phyloP scores from a whole-genome alignment of 2,329 filamentous ascomycete species.

The Mariannaea sp. region DNA sequence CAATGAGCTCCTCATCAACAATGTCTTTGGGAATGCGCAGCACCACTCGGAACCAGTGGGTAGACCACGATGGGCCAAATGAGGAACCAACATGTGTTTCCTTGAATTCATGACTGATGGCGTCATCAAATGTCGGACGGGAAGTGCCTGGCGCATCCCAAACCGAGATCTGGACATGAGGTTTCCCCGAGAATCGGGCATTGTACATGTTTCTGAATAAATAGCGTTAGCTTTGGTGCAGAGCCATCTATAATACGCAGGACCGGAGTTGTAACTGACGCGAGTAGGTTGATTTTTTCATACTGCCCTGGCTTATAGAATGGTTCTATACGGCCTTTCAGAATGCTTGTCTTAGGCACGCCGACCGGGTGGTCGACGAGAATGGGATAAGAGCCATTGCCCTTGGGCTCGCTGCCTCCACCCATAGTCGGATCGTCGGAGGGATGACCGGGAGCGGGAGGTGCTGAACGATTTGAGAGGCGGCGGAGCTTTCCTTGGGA shows the following conservation, averaged over 20 bases:
- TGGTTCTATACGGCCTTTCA: conserved; percentile 79
- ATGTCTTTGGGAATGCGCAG: conserved; percentile 78
- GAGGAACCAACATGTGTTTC: conserved; percentile 74
- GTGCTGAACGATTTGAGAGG: conserved; percentile 46
- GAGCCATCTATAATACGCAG: neutral
- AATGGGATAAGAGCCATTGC: conserved; percentile 54
- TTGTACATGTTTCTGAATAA: conserved; percentile 46
- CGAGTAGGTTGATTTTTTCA: conserved; percentile 71
- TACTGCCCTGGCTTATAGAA: conserved; percentile 84
- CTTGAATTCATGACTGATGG: conserved; percentile 73
- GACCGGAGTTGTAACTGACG: conserved; percentile 54
- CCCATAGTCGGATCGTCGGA: conserved; percentile 52
- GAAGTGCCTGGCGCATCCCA: conserved; percentile 81
- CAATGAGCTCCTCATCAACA: conserved; percentile 77
- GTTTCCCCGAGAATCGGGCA: conserved; percentile 61
- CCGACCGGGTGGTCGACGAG: conserved; percentile 63
- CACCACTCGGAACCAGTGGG: conserved; percentile 92
- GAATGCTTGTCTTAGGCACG: conserved; percentile 83
- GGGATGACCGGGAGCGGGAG: conserved; percentile 40
- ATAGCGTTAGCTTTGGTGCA: conserved; percentile 18
- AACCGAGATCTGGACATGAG: conserved; percentile 82
- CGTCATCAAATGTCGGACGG: conserved; percentile 86
- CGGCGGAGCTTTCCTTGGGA: conserved; percentile 37
- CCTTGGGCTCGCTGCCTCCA: conserved; percentile 52
- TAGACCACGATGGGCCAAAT: conserved; percentile 96